phyloP scores from a whole-genome alignment of 345 rosid species.

The Aquilaria malaccensis region DNA sequence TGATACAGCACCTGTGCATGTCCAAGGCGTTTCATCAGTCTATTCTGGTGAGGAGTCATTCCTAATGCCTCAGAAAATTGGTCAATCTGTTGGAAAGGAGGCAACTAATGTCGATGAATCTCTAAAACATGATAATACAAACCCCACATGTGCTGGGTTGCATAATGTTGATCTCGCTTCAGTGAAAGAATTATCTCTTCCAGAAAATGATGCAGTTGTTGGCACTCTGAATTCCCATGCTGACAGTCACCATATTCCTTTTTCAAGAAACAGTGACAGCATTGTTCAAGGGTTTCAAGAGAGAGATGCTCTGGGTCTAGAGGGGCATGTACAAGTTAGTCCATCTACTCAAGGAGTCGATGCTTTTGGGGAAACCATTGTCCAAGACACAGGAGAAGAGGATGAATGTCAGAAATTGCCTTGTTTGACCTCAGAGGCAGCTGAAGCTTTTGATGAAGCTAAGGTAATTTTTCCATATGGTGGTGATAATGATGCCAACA shows the following conservation, averaged over 20 bases:
- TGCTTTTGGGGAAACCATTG: constrained; percentile 17
- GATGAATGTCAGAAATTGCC: constrained; percentile 12
- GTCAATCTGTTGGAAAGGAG: constrained; percentile 16
- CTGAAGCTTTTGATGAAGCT: constrained; percentile 7
- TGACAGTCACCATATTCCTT: neutral
- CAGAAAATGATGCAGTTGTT: constrained; percentile 26
- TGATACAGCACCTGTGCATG: neutral
- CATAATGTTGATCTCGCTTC: constrained; percentile 21
- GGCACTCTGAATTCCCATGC: constrained; percentile 8
- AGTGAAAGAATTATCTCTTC: constrained; percentile 30
- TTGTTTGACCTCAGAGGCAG: constrained; percentile 13
- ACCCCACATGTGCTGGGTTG: constrained; percentile 8
- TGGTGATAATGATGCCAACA: constrained; percentile 10
- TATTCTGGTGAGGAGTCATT: constrained; percentile 18
- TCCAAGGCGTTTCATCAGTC: constrained; percentile 14
- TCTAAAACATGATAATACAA: constrained; percentile 18
- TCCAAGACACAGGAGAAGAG: constrained; percentile 14
- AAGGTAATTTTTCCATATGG: constrained; percentile 4
- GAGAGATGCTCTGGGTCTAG: constrained; percentile 15
- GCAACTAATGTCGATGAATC: constrained; percentile 11
- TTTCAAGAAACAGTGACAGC: neutral
- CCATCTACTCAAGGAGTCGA: constrained; percentile 8
- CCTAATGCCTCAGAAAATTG: constrained; percentile 11
- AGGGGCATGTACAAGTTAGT: constrained; percentile 3
- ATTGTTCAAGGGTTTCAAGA: constrained; percentile 12